These are phyloP conservation scores for Musa beccarii DNA, from an alignment of 176 grass and related monocot genomes.

Conservation along the genomic window DNA sequence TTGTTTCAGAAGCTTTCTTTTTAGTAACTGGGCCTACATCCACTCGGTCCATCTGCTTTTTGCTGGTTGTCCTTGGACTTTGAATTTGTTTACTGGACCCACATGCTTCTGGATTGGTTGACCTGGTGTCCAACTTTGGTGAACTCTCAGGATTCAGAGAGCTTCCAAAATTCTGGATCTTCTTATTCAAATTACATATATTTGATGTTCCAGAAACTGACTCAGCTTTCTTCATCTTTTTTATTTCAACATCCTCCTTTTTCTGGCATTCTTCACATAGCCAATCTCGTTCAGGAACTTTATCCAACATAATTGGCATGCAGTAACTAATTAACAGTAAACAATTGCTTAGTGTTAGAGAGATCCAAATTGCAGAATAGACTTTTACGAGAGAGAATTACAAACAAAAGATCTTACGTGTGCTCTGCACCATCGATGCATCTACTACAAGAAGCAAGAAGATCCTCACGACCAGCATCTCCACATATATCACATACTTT, in stretches of 20 bases:
- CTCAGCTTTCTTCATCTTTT: slow-evolving; percentile 1
- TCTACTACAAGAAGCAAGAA: slow-evolving; percentile 83
- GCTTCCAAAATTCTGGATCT: slow-evolving; percentile 30
- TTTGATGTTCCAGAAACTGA: slow-evolving; percentile 22
- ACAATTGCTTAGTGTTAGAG: slow-evolving; percentile 8
- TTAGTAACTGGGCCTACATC: background rate
- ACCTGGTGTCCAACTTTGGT: slow-evolving; percentile 8
- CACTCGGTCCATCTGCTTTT: slow-evolving; percentile 26
- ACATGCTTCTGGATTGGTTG: slow-evolving; percentile 34
- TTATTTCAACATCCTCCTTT: slow-evolving; percentile 30
- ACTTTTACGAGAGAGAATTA: slow-evolving; percentile 5
- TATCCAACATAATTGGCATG: slow-evolving; percentile 84
- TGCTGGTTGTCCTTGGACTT: slow-evolving; percentile 41
- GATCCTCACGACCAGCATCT: slow-evolving; percentile 85
- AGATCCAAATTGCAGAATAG: background rate
- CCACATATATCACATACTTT: slow-evolving; percentile 99
- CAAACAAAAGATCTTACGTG: slow-evolving; percentile 50
- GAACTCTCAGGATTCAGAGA: slow-evolving; percentile 38
- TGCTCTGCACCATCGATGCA: slow-evolving; percentile 93
- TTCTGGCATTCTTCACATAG: slow-evolving; percentile 92
- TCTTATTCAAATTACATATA: slow-evolving; percentile 23
- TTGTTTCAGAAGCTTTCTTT: slow-evolving; percentile 13
- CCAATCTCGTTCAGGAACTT: slow-evolving; percentile 88
- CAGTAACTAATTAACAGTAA: slow-evolving; percentile 64
- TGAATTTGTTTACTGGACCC: slow-evolving; percentile 30